Conservation (phyloP, 805 yeast species). For the Candida golubevii region DNA sequence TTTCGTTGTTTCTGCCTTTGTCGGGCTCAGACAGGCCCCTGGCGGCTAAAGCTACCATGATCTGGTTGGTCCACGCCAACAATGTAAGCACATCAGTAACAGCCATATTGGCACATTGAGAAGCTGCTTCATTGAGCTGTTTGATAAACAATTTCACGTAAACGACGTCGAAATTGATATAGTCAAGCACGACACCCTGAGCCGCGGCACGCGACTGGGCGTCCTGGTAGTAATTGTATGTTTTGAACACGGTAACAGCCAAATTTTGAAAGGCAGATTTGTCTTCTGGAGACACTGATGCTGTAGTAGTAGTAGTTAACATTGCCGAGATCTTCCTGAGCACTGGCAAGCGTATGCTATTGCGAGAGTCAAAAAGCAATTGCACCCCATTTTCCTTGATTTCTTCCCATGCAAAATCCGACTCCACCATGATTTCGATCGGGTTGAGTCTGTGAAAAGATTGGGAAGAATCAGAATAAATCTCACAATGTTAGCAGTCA, state of each 20-base stretch:
- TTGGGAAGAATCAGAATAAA: too few species aligned
- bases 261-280: slow-evolving; percentile 18
- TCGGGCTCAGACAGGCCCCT: background rate
- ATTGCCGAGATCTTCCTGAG: slow-evolving; percentile 27
- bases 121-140: slow-evolving; percentile 31
- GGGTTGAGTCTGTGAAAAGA: too few species aligned
- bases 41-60: slow-evolving; percentile 8
- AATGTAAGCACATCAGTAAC: slow-evolving; percentile 53
- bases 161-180: slow-evolving; percentile 29
- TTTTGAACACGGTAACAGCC: slow-evolving; percentile 36
- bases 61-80: slow-evolving; percentile 50
- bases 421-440: slow-evolving; percentile 2
- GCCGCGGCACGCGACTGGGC: slow-evolving; percentile 43
- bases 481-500: too few species aligned
- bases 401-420: slow-evolving; percentile 8
- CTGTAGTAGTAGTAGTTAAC: slow-evolving; percentile 12
- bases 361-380: slow-evolving; percentile 31
- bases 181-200: slow-evolving; percentile 32
- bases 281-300: slow-evolving; percentile 1
- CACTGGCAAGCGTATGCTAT: slow-evolving; percentile 31
- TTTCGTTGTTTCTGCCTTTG: slow-evolving; percentile 4
- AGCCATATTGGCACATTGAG: slow-evolving; percentile 40
- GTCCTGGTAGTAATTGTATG: slow-evolving; percentile 52
- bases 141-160: slow-evolving; percentile 33
- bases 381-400: slow-evolving; percentile 19